A percentile compares a stretch with the other conserved stretches of the same genome.
phyloP scores from a whole-genome alignment of 1,139 yeast species.

The Candida sp. region DNA sequence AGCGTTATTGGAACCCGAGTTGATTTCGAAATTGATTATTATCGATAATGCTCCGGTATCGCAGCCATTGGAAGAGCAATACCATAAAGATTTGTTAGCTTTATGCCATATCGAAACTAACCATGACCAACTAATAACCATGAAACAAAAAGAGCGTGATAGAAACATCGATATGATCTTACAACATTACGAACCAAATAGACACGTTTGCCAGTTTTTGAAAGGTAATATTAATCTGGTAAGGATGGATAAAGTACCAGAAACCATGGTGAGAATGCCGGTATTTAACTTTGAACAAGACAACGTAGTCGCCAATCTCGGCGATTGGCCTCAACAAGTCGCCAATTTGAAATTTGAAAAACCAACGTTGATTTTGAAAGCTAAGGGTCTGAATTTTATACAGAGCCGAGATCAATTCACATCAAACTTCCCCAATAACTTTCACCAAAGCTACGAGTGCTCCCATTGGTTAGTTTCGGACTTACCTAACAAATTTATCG shows the following conservation, averaged over 20 bases:
- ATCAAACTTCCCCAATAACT: constrained; percentile 30
- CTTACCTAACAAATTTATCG: constrained; percentile 33
- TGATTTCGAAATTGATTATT: constrained; percentile 36
- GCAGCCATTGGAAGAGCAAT: constrained; percentile 20
- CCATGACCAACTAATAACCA: constrained; percentile 1
- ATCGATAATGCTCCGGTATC: constrained; percentile 47
- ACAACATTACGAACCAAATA: constrained; percentile 19
- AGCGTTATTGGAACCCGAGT: constrained; percentile 34
- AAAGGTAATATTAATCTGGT: constrained; percentile 22
- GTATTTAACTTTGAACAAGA: constrained; percentile 24
- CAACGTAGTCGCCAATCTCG: constrained; percentile 26
- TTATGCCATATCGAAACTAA: constrained; percentile 28
- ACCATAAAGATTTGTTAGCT: constrained; percentile 24
- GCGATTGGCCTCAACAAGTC: constrained; percentile 41
- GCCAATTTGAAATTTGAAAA: constrained; percentile 20
- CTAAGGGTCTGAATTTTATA: constrained; percentile 39
- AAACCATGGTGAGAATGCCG: constrained; percentile 20
- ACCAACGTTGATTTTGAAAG: constrained; percentile 42
- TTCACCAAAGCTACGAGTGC: constrained; percentile 29
- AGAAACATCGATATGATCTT: constrained; percentile 15
- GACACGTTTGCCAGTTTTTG: constrained; percentile 23
- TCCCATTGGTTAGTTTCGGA: constrained; percentile 49
- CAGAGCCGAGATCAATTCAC: constrained; percentile 27
- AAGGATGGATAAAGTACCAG: constrained; percentile 15
- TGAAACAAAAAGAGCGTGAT: constrained; percentile 1